These are phyloP conservation scores for Xenosphaeropsis pyriputrescens DNA, from an alignment of 2,329 filamentous ascomycete species.

Conservation along the genomic window DNA sequence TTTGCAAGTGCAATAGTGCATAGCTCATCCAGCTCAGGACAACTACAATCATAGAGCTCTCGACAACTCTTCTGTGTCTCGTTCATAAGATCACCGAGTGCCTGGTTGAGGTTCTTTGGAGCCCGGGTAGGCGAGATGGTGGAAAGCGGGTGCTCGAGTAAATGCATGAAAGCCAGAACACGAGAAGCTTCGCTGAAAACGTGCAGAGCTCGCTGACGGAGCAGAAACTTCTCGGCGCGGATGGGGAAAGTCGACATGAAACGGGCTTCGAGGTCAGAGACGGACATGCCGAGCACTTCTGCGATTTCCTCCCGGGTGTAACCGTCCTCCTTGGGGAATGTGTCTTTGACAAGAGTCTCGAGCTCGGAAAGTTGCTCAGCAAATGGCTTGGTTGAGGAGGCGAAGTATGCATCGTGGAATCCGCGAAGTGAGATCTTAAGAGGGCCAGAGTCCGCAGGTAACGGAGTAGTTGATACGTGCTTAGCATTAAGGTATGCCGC, in stretches of 20 bases:
- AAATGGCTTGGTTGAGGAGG: slow-evolving; percentile 29
- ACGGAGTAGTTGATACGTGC: slow-evolving; percentile 38
- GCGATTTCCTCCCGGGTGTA: slow-evolving; percentile 85
- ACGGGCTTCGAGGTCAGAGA: slow-evolving; percentile 56
- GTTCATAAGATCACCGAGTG: slow-evolving; percentile 75
- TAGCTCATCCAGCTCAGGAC: slow-evolving; percentile 79
- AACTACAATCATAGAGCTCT: slow-evolving; percentile 82
- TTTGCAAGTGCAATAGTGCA: slow-evolving; percentile 65
- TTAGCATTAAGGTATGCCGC: slow-evolving; percentile 51
- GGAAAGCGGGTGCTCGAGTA: slow-evolving; percentile 49
- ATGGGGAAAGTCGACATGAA: slow-evolving; percentile 87
- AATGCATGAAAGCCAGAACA: slow-evolving; percentile 67
- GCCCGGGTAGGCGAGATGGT: slow-evolving; percentile 30
- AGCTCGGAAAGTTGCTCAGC: slow-evolving; percentile 61
- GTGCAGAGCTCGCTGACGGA: slow-evolving; percentile 77
- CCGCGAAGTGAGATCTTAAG: slow-evolving; percentile 72
- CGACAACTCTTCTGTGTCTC: slow-evolving; percentile 79
- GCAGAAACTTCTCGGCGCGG: slow-evolving; percentile 72
- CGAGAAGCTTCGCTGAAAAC: slow-evolving; percentile 83
- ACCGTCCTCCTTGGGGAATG: slow-evolving; percentile 64
- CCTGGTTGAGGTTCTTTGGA: slow-evolving; percentile 28
- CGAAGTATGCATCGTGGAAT: slow-evolving; percentile 74
- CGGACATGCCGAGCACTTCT: slow-evolving; percentile 49
- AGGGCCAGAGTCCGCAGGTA: slow-evolving; percentile 68
- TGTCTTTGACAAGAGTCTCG: slow-evolving; percentile 51